phyloP scores from a whole-genome alignment of 2,329 filamentous ascomycete species.

The Colletotrichum gigasporum region DNA sequence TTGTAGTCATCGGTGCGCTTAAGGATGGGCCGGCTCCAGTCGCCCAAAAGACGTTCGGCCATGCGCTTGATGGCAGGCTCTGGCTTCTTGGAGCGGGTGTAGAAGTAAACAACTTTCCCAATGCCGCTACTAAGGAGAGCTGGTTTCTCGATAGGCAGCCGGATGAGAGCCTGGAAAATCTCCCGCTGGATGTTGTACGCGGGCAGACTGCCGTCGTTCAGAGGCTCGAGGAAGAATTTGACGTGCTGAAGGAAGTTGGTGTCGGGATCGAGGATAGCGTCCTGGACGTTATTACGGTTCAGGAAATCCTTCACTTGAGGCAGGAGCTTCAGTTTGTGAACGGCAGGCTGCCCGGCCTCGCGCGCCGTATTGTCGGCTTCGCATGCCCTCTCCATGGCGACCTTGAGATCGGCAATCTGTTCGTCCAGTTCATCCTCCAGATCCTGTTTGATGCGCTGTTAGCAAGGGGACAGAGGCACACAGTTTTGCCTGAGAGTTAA shows the following conservation, averaged over 20 bases:
- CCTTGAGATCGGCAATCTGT: conserved; percentile 86
- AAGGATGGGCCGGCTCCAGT: conserved; percentile 95
- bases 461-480: conserved; percentile 26
- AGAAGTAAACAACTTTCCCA: conserved; percentile 96
- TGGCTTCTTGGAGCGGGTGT: conserved; percentile 92
- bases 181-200: conserved; percentile 98
- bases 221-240: conserved; percentile 95
- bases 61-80: conserved; percentile 91
- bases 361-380: conserved; percentile 87
- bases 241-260: conserved; percentile 95
- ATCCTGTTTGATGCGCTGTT: conserved; percentile 65
- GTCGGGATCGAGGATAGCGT: conserved; percentile 90
- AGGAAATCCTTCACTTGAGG: conserved; percentile 89
- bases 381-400: conserved; percentile 90
- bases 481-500: conserved; percentile 31
- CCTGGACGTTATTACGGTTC: conserved; percentile 87
- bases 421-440: conserved; percentile 91
- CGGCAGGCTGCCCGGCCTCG: conserved; percentile 79
- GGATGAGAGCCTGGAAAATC: conserved; percentile 82
- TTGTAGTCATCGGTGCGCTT: conserved; percentile 95
- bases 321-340: conserved; percentile 93
- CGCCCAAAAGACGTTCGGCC: conserved; percentile 89
- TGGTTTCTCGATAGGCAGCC: conserved; percentile 91
- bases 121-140: conserved; percentile 89
- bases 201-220: conserved; percentile 92